Evolutionary conservation across 2,329 filamentous ascomycete genomes (phyloP), one percentile per base, ranked within the genome.

Genomic region (Raffaelea deltoideospora): DNA sequence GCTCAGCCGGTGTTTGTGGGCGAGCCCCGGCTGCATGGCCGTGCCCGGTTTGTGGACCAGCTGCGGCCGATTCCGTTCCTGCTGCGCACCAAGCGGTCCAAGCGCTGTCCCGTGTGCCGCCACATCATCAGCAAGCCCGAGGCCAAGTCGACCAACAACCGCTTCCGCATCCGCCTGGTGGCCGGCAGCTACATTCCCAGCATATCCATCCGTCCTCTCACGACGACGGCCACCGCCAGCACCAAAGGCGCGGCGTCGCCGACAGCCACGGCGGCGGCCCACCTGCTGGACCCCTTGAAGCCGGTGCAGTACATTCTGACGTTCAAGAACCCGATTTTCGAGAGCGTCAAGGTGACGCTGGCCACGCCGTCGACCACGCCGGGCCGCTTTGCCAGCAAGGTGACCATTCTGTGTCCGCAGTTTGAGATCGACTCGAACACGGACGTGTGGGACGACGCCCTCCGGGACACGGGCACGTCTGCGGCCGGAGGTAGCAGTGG

Each of bases 121-220:
- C 88, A 96, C 60, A 95, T 96, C 52, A 79, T 98, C 47, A 82
- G 85, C 42, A 92, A 93, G 54, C 90, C 88, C 13, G 90, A 98
- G 57, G 73, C 78, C 41, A 98, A 96, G 57, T 78, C 93, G 23
- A 75, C 76, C 33, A 88, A 81, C 36, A 90, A 82, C 7, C 79
- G 87, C 22, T 96, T 90, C 69, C 82, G 88, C 50, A 95, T 98
- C 55, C 81, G 84, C 37, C 70, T 96, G 1, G 77, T 96, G 5
- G 92, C 90, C 18, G 72, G 79, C 38, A 85, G 79, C 52, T 88
- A 92, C 58, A 84, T 98, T 43, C 90, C 90, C 1, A 76, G 76
- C 41, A 76, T 95, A 42, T 72, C 75, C 22, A 72, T 95, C 47
- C 72, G 73, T 34, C 75, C 79, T 20, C 60, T 83, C 34, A 57